Evolutionary conservation across 257 asterid species (phyloP), one percentile per base, ranked within the genome.

Genomic region (Jacaranda mimosifolia): DNA sequence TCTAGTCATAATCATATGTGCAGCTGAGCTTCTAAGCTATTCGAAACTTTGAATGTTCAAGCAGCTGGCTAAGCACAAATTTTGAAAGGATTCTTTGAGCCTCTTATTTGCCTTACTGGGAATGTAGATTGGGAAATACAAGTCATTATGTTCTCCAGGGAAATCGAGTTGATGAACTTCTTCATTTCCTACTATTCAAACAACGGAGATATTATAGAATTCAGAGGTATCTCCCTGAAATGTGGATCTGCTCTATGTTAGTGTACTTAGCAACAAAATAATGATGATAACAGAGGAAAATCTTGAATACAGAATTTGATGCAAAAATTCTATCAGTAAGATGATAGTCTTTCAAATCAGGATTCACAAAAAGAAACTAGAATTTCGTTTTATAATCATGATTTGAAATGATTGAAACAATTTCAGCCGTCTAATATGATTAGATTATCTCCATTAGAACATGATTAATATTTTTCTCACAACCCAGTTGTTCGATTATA

Each of bases 81-180:
- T 10, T 59, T 26, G 18, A 3, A 59, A 59, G n/a, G 36, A n/a
- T n/a, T n/a, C n/a, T n/a, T n/a, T n/a, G n/a, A n/a, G n/a, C n/a
- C n/a, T n/a, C n/a, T n/a, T n/a, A n/a, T n/a, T n/a, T n/a, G 35
- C 74, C 21, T 49, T 68, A 17, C 26, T 3, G 70, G 5, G 13
- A 3, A 46, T 46, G 36, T 45, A 58, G 9, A 8, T 14, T 35
- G 51, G 10, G 51, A 35, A 60, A 45, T n/a, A 63, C 3, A 17
- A 62, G 62, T 32, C 13, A 8, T 63, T 40, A 74, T 40, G 45
- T 49, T 63, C 65, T 8, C 72, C 5, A 74, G 64, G 52, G 42
- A 49, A 63, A 63, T 49, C 52, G 49, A 35, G 46, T 36, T 63
- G 63, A 39, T 32, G 18, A 49, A 21, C 51, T 17, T 17, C 36